Percentiles rank a stretch among this genome's conserved stretches.
phyloP scores from a whole-genome alignment of 2,329 filamentous ascomycete genomes.

The Teratosphaeria destructans region DNA sequence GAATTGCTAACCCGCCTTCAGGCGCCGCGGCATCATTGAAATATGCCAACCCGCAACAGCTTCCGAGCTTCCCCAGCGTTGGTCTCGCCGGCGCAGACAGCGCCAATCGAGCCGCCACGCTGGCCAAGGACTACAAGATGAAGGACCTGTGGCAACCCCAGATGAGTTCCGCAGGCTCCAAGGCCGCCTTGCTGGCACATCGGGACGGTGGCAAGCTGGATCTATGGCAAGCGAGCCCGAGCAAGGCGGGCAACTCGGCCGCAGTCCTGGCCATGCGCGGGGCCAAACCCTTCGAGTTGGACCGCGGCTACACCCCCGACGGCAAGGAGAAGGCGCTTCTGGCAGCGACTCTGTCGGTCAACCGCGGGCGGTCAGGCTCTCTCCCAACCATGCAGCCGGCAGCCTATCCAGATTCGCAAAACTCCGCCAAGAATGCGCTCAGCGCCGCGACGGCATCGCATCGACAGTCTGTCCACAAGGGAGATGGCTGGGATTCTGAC shows the following conservation, averaged over 20 bases:
- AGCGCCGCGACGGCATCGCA: conserved; percentile 63
- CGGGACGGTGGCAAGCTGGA: conserved; percentile 42
- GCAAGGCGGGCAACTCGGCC: conserved; percentile 53
- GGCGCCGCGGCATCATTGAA: conserved; percentile 54
- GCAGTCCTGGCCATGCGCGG: conserved; percentile 56
- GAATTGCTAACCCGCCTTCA: conserved; percentile 16
- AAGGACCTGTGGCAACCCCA: conserved; percentile 54
- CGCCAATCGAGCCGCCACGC: conserved; percentile 48
- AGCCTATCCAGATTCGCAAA: conserved; percentile 46
- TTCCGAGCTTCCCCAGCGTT: conserved; percentile 63
- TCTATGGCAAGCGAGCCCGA: conserved; percentile 41
- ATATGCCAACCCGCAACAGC: conserved; percentile 60
- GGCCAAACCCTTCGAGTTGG: conserved; percentile 32
- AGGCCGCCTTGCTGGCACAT: conserved; percentile 61
- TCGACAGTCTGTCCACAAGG: conserved; percentile 18
- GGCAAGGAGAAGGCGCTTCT: conserved; percentile 56
- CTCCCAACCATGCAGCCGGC: conserved; percentile 36
- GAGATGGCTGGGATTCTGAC: conserved; percentile 34
- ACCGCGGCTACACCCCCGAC: conserved; percentile 39
- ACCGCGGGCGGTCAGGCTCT: conserved; percentile 51
- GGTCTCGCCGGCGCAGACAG: conserved; percentile 59
- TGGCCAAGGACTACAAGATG: conserved; percentile 52
- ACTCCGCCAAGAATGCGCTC: conserved; percentile 57
- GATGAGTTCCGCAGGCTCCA: conserved; percentile 56
- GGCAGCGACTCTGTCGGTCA: conserved; percentile 70